Evolutionary conservation across 73 alveolate species (phyloP), one percentile per base, ranked within the genome.

Genomic region (Paraurostyla sp.): DNA sequence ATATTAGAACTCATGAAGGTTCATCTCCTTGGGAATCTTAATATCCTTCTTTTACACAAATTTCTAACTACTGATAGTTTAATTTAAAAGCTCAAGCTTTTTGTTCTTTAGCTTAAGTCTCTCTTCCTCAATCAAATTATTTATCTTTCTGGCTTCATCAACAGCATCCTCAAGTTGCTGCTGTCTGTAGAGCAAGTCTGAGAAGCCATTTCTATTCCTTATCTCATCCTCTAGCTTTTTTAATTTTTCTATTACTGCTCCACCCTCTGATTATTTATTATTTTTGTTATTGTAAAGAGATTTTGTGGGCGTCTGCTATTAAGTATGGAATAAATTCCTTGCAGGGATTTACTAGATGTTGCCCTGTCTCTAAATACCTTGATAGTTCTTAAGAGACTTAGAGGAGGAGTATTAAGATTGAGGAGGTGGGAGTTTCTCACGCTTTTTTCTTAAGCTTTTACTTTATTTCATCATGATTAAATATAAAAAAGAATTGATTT

Each of bases 121-220:
- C 35, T 73, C 87, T 30, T 73, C 68, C 36, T 73, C 87, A 27
- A 73, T 73, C 87, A 43, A 0, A 6, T 48, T 27, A 25, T 73
- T 73, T 23, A 73, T 27, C 32, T 45, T 73, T 22, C 71, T 48
- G 6, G 87, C 68, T 50, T 73, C 87, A 45, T 23, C 30, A 11
- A 73, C 87, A n/a, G 87, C 87, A 25, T 73, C 87, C 42, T 73
- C 87, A 13, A 73, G 33, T 50, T 43, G 46, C 32, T 73, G 33
- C 48, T 73, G 35, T 48, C 87, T 42, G 71, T 73, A 48, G 6
- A 73, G 27, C 35, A 73, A 73, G 42, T 73, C 87, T 9, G 68
- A 50, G 23, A 73, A 73, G 27, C 73, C 87, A n/a, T 45, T 42
- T 25, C 87, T n/a, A 68, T 73, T 30, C 20, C 46, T 15, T 11